Base-by-base conservation (phyloP, 768 basidiomycete genomes). In the Tulasnella sp. region DNA sequence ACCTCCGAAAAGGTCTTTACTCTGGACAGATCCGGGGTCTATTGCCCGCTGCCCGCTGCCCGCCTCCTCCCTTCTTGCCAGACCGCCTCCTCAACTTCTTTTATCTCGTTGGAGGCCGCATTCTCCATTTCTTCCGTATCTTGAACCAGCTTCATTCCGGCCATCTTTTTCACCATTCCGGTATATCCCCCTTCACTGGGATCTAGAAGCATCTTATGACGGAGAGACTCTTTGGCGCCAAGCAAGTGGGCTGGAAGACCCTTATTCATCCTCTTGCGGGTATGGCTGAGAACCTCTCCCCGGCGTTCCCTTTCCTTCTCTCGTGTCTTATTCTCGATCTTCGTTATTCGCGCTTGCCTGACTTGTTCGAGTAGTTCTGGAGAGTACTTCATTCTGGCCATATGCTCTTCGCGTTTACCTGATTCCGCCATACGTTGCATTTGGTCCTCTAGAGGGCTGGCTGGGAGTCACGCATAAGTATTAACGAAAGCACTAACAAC, bases 151-250 rank as follows among this genome's bases (percentile, higher is more conserved):
- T 41, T 59, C 34, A 59, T 53, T 14, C 59, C 59, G 23, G 59
- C 21, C 41, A 23, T 21, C 31, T 43, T 57, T 31, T 57, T 57
- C 49, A 82, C 72, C 64, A 68, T 63, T n/a, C 77, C 86, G 2
- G 80, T 75, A 66, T 86, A 88, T 12, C 87, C 87, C 0, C 77
- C 83, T 66, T 82, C 79, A 53, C 81, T 75, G 2, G 77, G 72
- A 36, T 72, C 74, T 32, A 73, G 65, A 49, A 73, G 71, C 4
- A 83, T 68, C 59, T 67, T 69, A 60, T 86, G 83, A 66, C 72
- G 65, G 49, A 65, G 68, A 58, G 71, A 73, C 58, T 75, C 67
- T 61, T 73, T 64, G 1, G 72, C 69, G 0, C 76, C 71, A 2
- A 80, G 70, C 2, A 84, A 61, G 61, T 80, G 80, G 0, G 84